phyloP scores from a whole-genome alignment of 106 monocot genomes.

The Apostasia ramifera region DNA sequence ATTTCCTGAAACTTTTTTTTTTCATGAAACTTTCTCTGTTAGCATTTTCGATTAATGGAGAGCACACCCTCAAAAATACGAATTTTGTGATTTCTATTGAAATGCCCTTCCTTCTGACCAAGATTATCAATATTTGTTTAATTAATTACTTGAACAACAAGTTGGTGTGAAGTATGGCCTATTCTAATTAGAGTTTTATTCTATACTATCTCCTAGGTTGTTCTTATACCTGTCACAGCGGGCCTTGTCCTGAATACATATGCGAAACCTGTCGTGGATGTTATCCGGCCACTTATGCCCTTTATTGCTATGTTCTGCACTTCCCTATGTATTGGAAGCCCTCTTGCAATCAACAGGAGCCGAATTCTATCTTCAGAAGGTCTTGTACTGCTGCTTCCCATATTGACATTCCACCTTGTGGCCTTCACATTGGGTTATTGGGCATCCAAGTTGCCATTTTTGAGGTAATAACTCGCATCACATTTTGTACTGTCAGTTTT shows the following conservation, averaged over 20 bases:
- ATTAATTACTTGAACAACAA: background rate
- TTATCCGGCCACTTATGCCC: conserved; percentile 88
- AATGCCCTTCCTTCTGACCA: too few species aligned
- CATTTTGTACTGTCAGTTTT: too few species aligned
- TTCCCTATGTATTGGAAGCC: conserved; percentile 94
- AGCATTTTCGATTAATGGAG: too few species aligned
- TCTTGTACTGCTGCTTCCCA: conserved; percentile 63
- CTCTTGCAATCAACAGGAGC: conserved; percentile 82
- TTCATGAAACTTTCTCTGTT: too few species aligned
- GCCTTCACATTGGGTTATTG: conserved; percentile 85
- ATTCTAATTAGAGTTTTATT: background rate
- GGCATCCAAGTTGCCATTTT: conserved; percentile 68
- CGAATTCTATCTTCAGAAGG: conserved; percentile 78
- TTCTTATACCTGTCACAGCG: conserved; percentile 65
- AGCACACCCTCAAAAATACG: too few species aligned
- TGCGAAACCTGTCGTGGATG: conserved; percentile 70
- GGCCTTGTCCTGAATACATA: conserved; percentile 90
- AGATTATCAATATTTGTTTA: too few species aligned
- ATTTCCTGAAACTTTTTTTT: too few species aligned
- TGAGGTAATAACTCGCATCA: conserved; percentile 33
- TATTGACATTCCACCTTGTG: conserved; percentile 77
- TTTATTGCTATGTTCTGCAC: conserved; percentile 96
- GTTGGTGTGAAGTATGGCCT: background rate
- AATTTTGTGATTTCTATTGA: too few species aligned
- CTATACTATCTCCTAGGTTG: conserved; percentile 43